Base-by-base conservation (phyloP, 2,329 filamentous ascomycete species). In the Zymoseptoria pseudotritici region DNA sequence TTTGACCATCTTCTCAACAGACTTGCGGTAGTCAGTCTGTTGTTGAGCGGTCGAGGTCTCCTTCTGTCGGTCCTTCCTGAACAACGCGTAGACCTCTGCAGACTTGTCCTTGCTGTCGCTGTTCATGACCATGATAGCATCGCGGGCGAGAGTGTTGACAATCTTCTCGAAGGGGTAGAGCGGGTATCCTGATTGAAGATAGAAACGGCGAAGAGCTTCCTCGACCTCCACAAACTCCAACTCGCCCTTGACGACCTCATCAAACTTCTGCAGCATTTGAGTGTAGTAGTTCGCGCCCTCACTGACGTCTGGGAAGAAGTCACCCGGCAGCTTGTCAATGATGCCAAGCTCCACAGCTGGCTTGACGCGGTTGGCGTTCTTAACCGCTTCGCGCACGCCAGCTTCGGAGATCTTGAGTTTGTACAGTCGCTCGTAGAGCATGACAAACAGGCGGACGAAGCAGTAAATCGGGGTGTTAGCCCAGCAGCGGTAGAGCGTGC, bases 91-190 rank as follows among this genome's bases (percentile, higher is more conserved):
- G 61, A 99, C 88, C 62, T 97, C 92, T 4, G 89, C 86, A 46
- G 90, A 96, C 81, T 94, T 96, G 72, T 99, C 94, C 77, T 96
- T 96, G 53, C 85, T 82, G 68, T 99, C 94, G 2, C 85, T 85
- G 69, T 86, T 91, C 70, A 92, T 89, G 73, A 96, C 91, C n/a
- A 84, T 84, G 19, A 91, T 82, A 22, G 89, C 91, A 60, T 92
- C 87, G 60, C 91, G 88, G 60, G 88, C 88, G 49, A 97, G 83
- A 1, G 88, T 88, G 71, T 86, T 86, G 57, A 97, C 83, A 29
- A 97, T 85, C 72, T 96, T 92, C 71, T 95, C 90, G 65, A 97
- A 86, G 4, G 90, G 92, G 78, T 97, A 99, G 49, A 97, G 78
- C 69, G 91, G 91, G 88, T 93, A 99, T 6, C 94, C 94, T 65